These are phyloP conservation scores for Ustilago shanxiensis DNA, from an alignment of 1,284 basidiomycete species.

Conservation along the genomic window DNA sequence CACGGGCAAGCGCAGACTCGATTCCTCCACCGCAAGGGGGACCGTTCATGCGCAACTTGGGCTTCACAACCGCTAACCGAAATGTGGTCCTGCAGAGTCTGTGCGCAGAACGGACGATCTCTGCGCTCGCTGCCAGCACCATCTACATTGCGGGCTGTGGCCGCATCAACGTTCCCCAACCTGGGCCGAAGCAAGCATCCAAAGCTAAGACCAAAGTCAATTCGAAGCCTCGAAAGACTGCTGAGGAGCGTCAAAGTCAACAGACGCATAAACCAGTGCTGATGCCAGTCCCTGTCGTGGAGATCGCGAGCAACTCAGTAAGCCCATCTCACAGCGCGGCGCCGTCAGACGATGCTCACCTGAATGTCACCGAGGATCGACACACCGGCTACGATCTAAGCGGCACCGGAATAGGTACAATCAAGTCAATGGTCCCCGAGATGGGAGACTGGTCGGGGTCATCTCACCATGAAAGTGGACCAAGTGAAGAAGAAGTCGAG, in stretches of 20 bases:
- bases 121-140: slow-evolving; percentile 36
- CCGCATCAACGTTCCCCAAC: slow-evolving; percentile 28
- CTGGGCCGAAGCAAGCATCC: not conserved
- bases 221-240: not conserved
- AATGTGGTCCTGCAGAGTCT: slow-evolving; percentile 46
- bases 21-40: not conserved
- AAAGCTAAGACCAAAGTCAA: slow-evolving; percentile 10
- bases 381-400: slow-evolving; percentile 33
- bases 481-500: slow-evolving; percentile 7
- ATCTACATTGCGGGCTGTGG: slow-evolving; percentile 38
- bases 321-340: slow-evolving; percentile 9
- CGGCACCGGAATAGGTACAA: slow-evolving; percentile 17
- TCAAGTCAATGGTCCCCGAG: slow-evolving; percentile 49
- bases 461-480: slow-evolving; percentile 1
- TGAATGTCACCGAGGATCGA: slow-evolving; percentile 25
- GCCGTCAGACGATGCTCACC: slow-evolving; percentile 12
- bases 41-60: slow-evolving; percentile 44
- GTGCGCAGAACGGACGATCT: slow-evolving; percentile 32
- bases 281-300: not conserved
- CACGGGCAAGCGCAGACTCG: slow-evolving; percentile 8
- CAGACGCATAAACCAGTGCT: not conserved
- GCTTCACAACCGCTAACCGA: slow-evolving; percentile 44
- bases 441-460: slow-evolving; percentile 40
- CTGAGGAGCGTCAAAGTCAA: slow-evolving; percentile 11
- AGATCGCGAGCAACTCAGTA: not conserved